phyloP scores from a whole-genome alignment of 371 early-diverging fungal genomes.

The Mucor indicus region DNA sequence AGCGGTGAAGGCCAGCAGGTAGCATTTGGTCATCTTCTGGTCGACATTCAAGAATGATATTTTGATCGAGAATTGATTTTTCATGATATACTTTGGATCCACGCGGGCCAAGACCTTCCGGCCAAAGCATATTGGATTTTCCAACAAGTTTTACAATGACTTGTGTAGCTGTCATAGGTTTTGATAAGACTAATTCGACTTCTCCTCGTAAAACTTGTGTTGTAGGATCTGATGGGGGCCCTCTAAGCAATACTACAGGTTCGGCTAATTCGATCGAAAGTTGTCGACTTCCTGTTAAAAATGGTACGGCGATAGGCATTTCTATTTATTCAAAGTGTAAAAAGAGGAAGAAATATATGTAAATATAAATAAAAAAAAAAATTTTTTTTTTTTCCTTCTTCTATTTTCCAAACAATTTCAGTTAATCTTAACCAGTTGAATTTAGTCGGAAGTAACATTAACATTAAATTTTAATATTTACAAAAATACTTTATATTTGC shows the following conservation, averaged over 20 bases:
- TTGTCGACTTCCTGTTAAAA: constrained; percentile 22
- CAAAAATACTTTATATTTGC: too few species aligned
- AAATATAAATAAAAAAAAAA: background rate
- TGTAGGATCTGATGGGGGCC: constrained; percentile 27
- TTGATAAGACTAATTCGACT: constrained; percentile 22
- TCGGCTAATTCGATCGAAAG: constrained; percentile 33
- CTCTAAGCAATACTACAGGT: constrained; percentile 28
- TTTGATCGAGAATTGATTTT: constrained; percentile 26
- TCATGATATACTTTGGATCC: constrained; percentile 22
- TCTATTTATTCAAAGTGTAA: constrained; percentile 1
- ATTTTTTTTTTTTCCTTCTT: background rate
- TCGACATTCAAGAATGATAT: constrained; percentile 15
- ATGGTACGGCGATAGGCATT: constrained; percentile 33
- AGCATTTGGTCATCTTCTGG: constrained; percentile 14
- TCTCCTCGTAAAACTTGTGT: constrained; percentile 32
- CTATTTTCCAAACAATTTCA: too few species aligned
- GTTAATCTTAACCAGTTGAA: background rate
- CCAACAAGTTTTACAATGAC: constrained; percentile 24
- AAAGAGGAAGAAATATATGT: background rate
- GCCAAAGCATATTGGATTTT: constrained; percentile 35
- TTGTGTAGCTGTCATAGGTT: constrained; percentile 17
- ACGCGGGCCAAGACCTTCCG: constrained; percentile 25
- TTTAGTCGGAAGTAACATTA: background rate
- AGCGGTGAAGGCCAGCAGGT: constrained; percentile 34
- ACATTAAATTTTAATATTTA: too few species aligned